Evolutionary conservation across 345 rosid genomes (phyloP), one percentile per base, ranked within the genome.

Genomic region (Draba incana): DNA sequence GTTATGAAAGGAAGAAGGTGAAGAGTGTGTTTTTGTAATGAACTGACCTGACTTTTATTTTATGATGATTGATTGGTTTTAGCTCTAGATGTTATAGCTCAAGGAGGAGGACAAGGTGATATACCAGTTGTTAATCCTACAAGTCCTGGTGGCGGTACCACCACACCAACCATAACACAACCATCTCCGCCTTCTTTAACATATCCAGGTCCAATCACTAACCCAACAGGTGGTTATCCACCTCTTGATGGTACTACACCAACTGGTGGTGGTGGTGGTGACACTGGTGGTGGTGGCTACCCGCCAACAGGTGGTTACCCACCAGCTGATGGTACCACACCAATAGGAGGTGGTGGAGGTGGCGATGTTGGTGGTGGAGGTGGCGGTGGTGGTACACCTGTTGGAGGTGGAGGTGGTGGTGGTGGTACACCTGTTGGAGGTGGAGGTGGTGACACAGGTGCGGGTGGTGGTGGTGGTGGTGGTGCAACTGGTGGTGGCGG

Each of bases 81-180:
- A 70, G 79, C 70, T 43, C 24, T 57, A 69, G 42, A 69, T 70
- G 72, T 70, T 37, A 59, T 60, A 59, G 80, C 76, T 59, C 80
- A 71, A 8, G 79, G 74, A 58, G 76, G 20, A 20, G 20, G 80
- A 58, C 68, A 76, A 38, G 76, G 72, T 64, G 76, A 65, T 65
- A 71, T 87, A 78, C 97, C 97, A 30, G 66, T 85, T 30, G 85
- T 89, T 39, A 88, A 91, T 69, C 96, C 95, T 16, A 78, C 94
- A 64, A 64, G 76, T 70, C 97, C 93, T 0, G 80, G 72, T 30
- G 79, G 80, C 38, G 39, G 55, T 50, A 77, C 86, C 46, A 76
- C 88, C 16, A 67, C 82, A 47, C 89, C 87, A 15, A 75, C 76
- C 3, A 80, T 74, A 55, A 77, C 70, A 55, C 92, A 82, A 44